phyloP scores from a whole-genome alignment of 495 filamentous ascomycete genomes.

The Hypoxylon intermedium region DNA sequence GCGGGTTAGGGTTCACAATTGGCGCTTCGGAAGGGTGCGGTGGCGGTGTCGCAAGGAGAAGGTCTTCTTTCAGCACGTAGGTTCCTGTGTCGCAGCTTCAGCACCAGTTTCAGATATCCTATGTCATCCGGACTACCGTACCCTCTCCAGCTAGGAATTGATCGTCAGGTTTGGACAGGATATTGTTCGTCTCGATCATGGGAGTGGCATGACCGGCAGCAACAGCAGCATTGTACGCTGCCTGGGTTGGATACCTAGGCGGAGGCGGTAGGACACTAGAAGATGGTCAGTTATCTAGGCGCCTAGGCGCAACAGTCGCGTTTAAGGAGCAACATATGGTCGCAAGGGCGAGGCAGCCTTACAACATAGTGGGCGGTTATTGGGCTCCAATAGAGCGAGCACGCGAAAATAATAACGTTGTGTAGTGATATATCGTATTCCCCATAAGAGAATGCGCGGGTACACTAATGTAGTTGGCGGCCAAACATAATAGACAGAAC shows the following conservation, averaged over 20 bases:
- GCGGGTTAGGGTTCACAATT: constrained; percentile 82
- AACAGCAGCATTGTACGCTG: constrained; percentile 69
- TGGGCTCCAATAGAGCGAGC: background rate
- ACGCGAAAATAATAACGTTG: constrained; percentile 1
- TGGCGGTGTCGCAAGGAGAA: constrained; percentile 91
- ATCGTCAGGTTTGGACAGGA: constrained; percentile 76
- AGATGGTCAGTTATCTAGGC: constrained; percentile 11
- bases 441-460: background rate
- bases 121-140: constrained; percentile 43
- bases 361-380: constrained; percentile 36
- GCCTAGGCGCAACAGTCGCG: constrained; percentile 1
- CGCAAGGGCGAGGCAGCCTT: constrained; percentile 24
- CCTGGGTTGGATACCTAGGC: constrained; percentile 76
- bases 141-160: constrained; percentile 94
- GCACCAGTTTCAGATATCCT: constrained; percentile 2
- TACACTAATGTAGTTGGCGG: background rate
- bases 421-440: constrained; percentile 5
- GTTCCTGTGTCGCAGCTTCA: constrained; percentile 64
- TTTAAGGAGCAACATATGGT: too few species aligned
- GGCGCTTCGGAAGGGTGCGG: constrained; percentile 94
- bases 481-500: background rate
- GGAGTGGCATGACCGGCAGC: constrained; percentile 68
- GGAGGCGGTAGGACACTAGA: constrained; percentile 82
- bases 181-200: constrained; percentile 91
- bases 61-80: constrained; percentile 85